Percentiles rank a stretch among this genome's conserved stretches.
phyloP scores from a whole-genome alignment of 345 rosid species.

The Durio zibethinus region DNA sequence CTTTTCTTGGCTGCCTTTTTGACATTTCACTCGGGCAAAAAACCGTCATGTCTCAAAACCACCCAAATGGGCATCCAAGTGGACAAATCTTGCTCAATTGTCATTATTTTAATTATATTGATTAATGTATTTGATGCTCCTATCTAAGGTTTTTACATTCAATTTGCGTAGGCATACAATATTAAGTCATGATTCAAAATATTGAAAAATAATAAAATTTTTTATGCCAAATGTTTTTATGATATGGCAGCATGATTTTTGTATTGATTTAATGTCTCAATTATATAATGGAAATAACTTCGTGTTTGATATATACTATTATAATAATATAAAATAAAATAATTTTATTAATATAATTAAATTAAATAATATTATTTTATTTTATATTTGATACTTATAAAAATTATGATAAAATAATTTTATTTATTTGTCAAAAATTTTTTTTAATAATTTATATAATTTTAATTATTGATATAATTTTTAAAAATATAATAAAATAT shows the following conservation, averaged over 20 bases:
- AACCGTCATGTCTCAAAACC: background rate
- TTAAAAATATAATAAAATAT: too few relatives aligned
- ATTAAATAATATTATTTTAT: too few relatives aligned
- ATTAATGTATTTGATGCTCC: constrained; percentile 1
- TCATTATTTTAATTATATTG: background rate
- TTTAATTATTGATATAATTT: too few relatives aligned
- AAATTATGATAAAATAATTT: too few relatives aligned
- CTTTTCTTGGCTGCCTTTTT: constrained; percentile 9
- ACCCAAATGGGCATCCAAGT: background rate
- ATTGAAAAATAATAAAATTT: too few relatives aligned
- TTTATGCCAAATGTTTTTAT: background rate
- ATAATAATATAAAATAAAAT: too few relatives aligned
- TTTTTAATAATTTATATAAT: too few relatives aligned
- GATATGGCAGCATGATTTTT: background rate
- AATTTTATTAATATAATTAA: too few relatives aligned
- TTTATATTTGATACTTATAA: too few relatives aligned
- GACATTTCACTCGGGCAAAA: background rate
- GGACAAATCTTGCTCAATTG: background rate
- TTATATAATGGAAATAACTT: background rate
- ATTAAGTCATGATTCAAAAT: background rate
- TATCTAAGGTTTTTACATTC: background rate
- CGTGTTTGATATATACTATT: too few relatives aligned
- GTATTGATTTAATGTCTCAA: background rate
- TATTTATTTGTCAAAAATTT: too few relatives aligned
- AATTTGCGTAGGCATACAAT: background rate